Evolutionary conservation across 495 filamentous ascomycete species (phyloP).

Genomic region (Podospora conica): DNA sequence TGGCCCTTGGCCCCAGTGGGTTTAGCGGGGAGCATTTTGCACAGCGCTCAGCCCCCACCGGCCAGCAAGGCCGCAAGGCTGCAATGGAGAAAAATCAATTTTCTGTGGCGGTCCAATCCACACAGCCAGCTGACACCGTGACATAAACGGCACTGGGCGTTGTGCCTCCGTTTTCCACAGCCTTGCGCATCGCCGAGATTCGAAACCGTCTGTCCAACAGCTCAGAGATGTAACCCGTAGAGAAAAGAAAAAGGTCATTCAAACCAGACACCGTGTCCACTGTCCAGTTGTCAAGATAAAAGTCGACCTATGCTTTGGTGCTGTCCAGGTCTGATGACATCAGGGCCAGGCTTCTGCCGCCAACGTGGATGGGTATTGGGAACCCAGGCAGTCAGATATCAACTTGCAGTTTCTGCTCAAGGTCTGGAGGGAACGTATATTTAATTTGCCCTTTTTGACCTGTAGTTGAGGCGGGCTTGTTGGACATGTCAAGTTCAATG

Average conservation of each 20-base stretch:
- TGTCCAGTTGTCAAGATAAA: neutral
- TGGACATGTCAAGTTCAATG: neutral
- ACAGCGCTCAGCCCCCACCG: too few species aligned
- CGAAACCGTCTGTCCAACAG: neutral
- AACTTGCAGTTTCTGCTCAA: neutral
- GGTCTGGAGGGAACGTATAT: neutral
- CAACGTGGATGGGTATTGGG: neutral
- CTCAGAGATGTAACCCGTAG: too few species aligned
- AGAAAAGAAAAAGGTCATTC: neutral
- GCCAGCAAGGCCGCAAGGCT: constrained; percentile 8
- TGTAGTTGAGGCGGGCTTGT: neutral
- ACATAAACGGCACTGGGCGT: neutral
- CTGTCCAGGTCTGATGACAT: neutral
- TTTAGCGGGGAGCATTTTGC: neutral
- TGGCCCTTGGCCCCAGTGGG: neutral
- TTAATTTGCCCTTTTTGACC: neutral
- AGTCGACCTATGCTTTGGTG: neutral
- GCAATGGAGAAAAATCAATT: neutral
- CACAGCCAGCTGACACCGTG: neutral
- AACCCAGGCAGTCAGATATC: neutral
- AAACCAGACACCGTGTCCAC: neutral
- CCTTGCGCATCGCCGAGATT: neutral
- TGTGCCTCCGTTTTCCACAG: neutral
- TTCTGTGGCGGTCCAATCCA: neutral
- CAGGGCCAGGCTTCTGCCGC: too few species aligned